Base-by-base conservation (phyloP, 2,329 filamentous ascomycete genomes). In the Seiridium unicorne region DNA sequence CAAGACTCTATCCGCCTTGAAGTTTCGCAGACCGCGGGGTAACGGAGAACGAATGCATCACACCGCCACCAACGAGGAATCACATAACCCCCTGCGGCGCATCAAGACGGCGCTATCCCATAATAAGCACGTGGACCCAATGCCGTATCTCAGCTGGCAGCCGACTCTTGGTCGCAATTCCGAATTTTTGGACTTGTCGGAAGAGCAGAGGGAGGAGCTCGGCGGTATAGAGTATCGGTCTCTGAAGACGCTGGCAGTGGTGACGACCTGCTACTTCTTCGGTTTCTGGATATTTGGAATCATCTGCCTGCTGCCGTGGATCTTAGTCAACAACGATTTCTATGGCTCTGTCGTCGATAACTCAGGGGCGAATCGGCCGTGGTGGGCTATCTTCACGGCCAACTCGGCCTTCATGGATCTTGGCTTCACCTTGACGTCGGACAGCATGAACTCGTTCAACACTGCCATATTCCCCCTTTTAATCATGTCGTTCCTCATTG, bases 221-320 rank as follows among this genome's bases (percentile, higher is more conserved):
- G 95, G 95, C 9, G 95, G 95, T 26, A 97, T 99, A 64, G 95
- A 99, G 73, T 99, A 99, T 70, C 89, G 95, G 5, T 91, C 94
- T 0, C 74, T 99, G 62, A 96, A 97, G 73, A 92, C 92, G 2
- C 77, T 99, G 53, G 91, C 91, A 1, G 72, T 92, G 35, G 87
- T 98, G 36, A 79, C 98, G 26, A 82, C 90, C 3, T 79, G 77
- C 6, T 99, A 98, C 74, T 97, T 90, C 70, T 85, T 92, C 71
- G 88, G 89, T 0, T 97, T 96, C 68, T 91, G 93, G 68, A 68
- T 93, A 2, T 79, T 97, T 3, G 92, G 89, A 0, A 77, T 96
- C 44, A 72, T 92, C 35, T 88, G 87, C 65, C 75, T 97, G 10
- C 70, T 92, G 3, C 91, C 92, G 0, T 99, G 93, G 89, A 96